Evolutionary conservation across 139 green algal species (phyloP).

Genomic region (Pycnococcus provasolii): DNA sequence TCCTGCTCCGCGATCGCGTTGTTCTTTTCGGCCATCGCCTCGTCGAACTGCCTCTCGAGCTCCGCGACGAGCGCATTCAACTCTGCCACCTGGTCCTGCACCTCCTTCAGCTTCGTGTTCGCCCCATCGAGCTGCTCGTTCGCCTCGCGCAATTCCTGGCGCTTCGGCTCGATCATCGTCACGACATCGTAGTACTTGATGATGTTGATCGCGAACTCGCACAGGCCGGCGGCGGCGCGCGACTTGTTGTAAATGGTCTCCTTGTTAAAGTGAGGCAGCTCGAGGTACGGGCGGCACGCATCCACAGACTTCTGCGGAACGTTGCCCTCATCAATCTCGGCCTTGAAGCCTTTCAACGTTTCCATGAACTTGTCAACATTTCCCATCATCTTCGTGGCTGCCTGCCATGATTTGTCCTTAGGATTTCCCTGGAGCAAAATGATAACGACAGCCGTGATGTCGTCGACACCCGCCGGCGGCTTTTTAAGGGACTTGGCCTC

Average conservation of each 20-base stretch:
- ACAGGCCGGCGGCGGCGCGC: constrained; percentile 68
- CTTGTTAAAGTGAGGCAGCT: constrained; percentile 70
- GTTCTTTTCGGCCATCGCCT: constrained; percentile 67
- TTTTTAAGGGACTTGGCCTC: constrained; percentile 83
- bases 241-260: constrained; percentile 77
- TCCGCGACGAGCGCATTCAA: constrained; percentile 62
- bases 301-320: constrained; percentile 64
- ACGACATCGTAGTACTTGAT: constrained; percentile 62
- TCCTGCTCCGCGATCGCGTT: constrained; percentile 59
- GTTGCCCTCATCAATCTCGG: constrained; percentile 67
- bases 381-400: constrained; percentile 72
- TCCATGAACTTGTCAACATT: constrained; percentile 83
- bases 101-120: constrained; percentile 45
- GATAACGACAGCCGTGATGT: constrained; percentile 75
- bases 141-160: constrained; percentile 63
- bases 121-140: constrained; percentile 68
- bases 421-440: constrained; percentile 76
- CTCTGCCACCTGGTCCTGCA: constrained; percentile 52
- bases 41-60: constrained; percentile 64
- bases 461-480: constrained; percentile 71
- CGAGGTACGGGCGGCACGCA: constrained; percentile 59
- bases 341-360: constrained; percentile 72
- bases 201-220: constrained; percentile 82
- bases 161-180: constrained; percentile 60
- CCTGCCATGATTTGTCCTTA: constrained; percentile 73